Percentiles rank a stretch among this genome's conserved stretches.
phyloP scores from a whole-genome alignment of 768 basidiomycete genomes.

The Chalciporus sphaerocephalus region DNA sequence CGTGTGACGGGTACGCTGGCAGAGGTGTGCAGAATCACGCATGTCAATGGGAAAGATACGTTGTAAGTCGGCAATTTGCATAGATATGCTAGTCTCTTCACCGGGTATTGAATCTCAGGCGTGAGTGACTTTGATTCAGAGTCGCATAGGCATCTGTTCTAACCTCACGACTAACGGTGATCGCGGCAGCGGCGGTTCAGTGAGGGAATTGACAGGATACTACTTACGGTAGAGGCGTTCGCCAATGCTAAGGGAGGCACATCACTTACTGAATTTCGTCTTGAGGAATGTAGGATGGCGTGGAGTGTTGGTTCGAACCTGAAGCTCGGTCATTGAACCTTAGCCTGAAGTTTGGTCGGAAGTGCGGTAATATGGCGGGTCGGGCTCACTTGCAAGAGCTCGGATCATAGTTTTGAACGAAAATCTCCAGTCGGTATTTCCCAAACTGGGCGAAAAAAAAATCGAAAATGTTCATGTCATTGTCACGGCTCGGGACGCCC shows the following conservation, averaged over 20 bases:
- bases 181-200: slow-evolving; percentile 12
- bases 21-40: slow-evolving; percentile 1
- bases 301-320: slow-evolving; percentile 9
- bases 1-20: slow-evolving; percentile 5
- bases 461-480: too few species aligned
- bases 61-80: slow-evolving; percentile 9
- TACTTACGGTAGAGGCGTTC: neutral
- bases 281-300: slow-evolving; percentile 15
- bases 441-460: neutral
- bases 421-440: neutral
- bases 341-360: slow-evolving; percentile 15
- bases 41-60: slow-evolving; percentile 12
- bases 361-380: slow-evolving; percentile 1
- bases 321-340: slow-evolving; percentile 8
- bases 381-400: too few species aligned
- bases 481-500: too few species aligned
- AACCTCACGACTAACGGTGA: slow-evolving; percentile 10
- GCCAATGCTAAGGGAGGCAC: slow-evolving; percentile 12
- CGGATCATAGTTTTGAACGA: slow-evolving; percentile 11
- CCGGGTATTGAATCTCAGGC: slow-evolving; percentile 17
- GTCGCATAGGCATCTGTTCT: slow-evolving; percentile 1
- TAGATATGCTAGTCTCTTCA: slow-evolving; percentile 17
- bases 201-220: neutral
- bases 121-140: slow-evolving; percentile 3
- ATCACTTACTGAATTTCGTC: slow-evolving; percentile 12